Base-by-base conservation (phyloP, 2,329 filamentous ascomycete genomes). In the Aspergillus jensenii region DNA sequence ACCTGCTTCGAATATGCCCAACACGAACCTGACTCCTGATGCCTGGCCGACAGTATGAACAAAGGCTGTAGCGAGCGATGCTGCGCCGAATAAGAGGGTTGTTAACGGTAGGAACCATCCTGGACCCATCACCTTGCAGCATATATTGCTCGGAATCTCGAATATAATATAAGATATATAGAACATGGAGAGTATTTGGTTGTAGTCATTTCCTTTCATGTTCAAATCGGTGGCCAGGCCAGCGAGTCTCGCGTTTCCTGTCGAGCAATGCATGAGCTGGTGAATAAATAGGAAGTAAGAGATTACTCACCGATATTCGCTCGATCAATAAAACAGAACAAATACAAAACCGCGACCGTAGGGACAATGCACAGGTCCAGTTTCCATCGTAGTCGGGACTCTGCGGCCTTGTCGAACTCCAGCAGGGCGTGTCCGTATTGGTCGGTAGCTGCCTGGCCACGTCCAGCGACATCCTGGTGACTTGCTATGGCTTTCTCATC, bases 81-180 rank as follows among this genome's bases (percentile, higher is more conserved):
- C 78, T 46, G 86, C 76, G 5, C 87, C 88, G 63, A 90, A 91
- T 39, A 80, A 78, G 1, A 90, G 74, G 0, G 86, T 83, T 23
- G 82, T 83, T 4, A 77, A 68, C 0, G 89, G 89, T n/a, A 91
- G 81, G 69, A 87, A 91, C 86, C 86, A 90, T 37, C 87, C 87
- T 0, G 89, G 89, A 0, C 89, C 88, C 6, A 90, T 76, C 77
- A 80, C 86, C 71, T 91, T 91, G 78, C 88, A 90, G 19, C 79
- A 72, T 59, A 91, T 81, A 61, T 86, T 91, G 55, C 80, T 80
- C 0, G 89, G 88, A 40, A 91, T 87, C 70, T 90, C 85, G 63
- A 89, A 89, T 48, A 90, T 25, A 65, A 90, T 90, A 73, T 91
- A 91, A 6, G 84, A 84, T 68, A 91, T 80, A 72, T 89, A 91